Conservation (phyloP, 2,329 filamentous ascomycete species). For the Claviceps maximensis region DNA sequence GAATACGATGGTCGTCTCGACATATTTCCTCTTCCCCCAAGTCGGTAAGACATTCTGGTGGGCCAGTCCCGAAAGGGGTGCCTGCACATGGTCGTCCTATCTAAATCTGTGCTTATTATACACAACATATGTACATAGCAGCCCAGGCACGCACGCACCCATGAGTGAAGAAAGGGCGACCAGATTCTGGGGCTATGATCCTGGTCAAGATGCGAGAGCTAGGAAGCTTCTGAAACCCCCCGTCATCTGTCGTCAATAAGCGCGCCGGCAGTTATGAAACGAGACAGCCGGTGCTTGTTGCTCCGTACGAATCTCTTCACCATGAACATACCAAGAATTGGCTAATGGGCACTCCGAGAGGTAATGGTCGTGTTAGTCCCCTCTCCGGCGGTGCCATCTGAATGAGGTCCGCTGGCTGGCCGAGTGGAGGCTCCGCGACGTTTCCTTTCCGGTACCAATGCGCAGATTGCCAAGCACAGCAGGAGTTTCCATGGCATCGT, state of each 20-base stretch:
- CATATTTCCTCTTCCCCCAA: not conserved
- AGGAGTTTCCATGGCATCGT: not conserved
- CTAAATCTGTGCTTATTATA: not conserved
- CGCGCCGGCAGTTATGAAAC: not conserved
- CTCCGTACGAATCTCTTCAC: slow-evolving; percentile 1
- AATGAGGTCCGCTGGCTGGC: not conserved
- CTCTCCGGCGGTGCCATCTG: no score
- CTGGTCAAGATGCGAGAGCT: slow-evolving; percentile 1
- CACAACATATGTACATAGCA: not conserved
- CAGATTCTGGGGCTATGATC: not conserved
- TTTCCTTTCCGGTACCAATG: not conserved
- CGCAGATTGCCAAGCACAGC: not conserved
- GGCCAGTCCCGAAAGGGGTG: not conserved
- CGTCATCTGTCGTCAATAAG: not conserved
- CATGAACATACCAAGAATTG: not conserved
- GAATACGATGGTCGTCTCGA: not conserved
- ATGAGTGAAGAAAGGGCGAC: not conserved
- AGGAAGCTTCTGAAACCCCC: slow-evolving; percentile 4
- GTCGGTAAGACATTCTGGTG: slow-evolving; percentile 2
- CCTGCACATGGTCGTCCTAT: not conserved
- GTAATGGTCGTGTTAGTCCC: no score
- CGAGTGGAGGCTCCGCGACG: not conserved
- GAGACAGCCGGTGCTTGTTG: not conserved
- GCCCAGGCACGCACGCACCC: not conserved
- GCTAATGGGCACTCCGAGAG: not conserved